Conservation (phyloP, 305 asterid genomes). For the Caryopteris hybrid region DNA sequence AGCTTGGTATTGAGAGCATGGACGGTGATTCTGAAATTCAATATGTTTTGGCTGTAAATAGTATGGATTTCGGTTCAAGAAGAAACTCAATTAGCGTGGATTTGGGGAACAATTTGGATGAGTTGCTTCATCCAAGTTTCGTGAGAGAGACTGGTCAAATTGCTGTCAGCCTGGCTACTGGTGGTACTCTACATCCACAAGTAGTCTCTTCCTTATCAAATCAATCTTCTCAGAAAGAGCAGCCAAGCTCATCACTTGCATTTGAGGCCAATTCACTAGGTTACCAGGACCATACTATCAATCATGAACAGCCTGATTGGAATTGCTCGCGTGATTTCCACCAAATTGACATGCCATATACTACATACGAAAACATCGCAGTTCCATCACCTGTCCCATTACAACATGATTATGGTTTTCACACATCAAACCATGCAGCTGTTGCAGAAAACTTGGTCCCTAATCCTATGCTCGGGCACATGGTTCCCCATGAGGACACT, state of each 20-base stretch:
- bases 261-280: conserved; percentile 39
- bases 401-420: conserved; percentile 40
- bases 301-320: conserved; percentile 48
- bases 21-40: conserved; percentile 72
- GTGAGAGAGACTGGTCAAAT: conserved; percentile 42
- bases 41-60: conserved; percentile 77
- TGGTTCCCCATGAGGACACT: conserved; percentile 35
- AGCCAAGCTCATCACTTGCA: conserved; percentile 39
- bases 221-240: conserved; percentile 41
- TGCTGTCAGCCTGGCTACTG: conserved; percentile 31
- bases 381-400: conserved; percentile 27
- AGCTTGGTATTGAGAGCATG: conserved; percentile 44
- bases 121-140: conserved; percentile 46
- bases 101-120: conserved; percentile 64
- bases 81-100: conserved; percentile 56
- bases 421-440: conserved; percentile 39
- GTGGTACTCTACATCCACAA: conserved; percentile 28
- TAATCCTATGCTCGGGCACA: conserved; percentile 31
- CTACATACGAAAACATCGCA: conserved; percentile 28
- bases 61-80: conserved; percentile 71
- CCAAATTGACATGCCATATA: conserved; percentile 30
- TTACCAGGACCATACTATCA: conserved; percentile 35
- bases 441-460: conserved; percentile 39
- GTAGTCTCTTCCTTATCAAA: conserved; percentile 33
- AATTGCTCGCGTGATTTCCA: conserved; percentile 38